These are phyloP conservation scores for Cladosporium sp. DNA, from an alignment of 2,329 filamentous ascomycete species.

Conservation along the genomic window DNA sequence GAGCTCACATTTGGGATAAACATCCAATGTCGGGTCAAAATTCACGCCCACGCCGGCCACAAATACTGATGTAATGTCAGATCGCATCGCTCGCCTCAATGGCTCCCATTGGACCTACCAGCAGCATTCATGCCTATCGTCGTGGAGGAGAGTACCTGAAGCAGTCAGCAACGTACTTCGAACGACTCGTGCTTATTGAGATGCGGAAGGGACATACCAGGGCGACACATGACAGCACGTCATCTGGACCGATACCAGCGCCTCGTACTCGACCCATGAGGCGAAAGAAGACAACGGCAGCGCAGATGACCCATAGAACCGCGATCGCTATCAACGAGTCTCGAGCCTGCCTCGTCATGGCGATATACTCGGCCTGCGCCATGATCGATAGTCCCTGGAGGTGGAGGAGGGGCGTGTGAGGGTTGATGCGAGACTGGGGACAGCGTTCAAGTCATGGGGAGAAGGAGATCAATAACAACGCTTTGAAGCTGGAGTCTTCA, in stretches of 20 bases:
- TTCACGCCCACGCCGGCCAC: conserved; percentile 1
- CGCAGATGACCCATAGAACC: conserved; percentile 1
- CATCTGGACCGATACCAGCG: conserved; percentile 11
- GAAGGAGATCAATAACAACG: neutral
- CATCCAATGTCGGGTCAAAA: neutral
- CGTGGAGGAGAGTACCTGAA: neutral
- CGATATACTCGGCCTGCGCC: neutral
- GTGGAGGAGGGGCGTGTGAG: neutral
- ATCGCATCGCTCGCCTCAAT: neutral
- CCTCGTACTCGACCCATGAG: conserved; percentile 4
- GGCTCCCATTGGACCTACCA: neutral
- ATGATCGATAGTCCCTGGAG: neutral
- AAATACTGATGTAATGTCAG: neutral
- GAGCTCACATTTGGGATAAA: neutral
- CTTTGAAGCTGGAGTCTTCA: neutral
- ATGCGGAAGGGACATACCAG: neutral
- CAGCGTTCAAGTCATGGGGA: neutral
- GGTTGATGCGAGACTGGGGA: neutral
- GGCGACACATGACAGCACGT: conserved; percentile 10
- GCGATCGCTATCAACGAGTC: conserved; percentile 1
- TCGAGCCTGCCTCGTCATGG: conserved; percentile 8
- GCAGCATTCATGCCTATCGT: conserved; percentile 14
- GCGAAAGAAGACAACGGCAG: neutral
- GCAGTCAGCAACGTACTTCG: neutral
- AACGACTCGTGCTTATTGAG: neutral